Evolutionary conservation across 1,284 basidiomycete species (phyloP).

Genomic region (Boletus sp.): DNA sequence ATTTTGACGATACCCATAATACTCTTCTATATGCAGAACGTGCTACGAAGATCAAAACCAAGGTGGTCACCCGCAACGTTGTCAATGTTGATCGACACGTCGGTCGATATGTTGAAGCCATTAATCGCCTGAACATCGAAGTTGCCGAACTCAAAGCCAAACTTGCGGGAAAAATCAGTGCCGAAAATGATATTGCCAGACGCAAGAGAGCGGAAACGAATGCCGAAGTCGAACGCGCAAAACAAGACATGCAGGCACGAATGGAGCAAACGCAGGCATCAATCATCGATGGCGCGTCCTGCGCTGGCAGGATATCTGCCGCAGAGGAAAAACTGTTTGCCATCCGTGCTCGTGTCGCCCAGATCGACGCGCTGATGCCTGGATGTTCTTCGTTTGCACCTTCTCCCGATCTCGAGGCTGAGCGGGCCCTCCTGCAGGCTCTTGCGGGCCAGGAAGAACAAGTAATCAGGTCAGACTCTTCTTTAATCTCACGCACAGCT

Average conservation of each 20-base stretch:
- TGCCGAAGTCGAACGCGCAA: constrained; percentile 65
- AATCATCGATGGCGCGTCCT: constrained; percentile 75
- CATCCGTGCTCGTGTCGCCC: constrained; percentile 62
- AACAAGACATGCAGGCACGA: constrained; percentile 65
- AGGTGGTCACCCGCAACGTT: constrained; percentile 87
- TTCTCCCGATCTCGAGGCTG: constrained; percentile 65
- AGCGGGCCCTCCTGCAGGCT: constrained; percentile 65
- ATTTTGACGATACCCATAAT: constrained; percentile 97
- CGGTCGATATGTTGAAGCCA: constrained; percentile 90
- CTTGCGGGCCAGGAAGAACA: constrained; percentile 73
- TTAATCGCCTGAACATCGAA: constrained; percentile 81
- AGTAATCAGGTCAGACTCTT: constrained; percentile 56
- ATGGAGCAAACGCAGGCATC: constrained; percentile 63
- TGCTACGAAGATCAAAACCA: constrained; percentile 96
- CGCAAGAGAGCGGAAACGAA: constrained; percentile 66
- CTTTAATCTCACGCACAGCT: constrained; percentile 57
- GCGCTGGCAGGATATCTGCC: constrained; percentile 68
- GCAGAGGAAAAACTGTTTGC: constrained; percentile 70
- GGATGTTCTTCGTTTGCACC: constrained; percentile 37
- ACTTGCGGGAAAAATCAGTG: constrained; percentile 62
- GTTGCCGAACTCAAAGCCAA: constrained; percentile 84
- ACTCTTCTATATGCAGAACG: constrained; percentile 94
- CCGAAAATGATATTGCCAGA: constrained; percentile 59
- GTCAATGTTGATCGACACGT: constrained; percentile 92
- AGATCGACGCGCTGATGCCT: constrained; percentile 50